Base-by-base conservation (phyloP, 192 early-diverging fungal genomes). In the Coemansia sp. region DNA sequence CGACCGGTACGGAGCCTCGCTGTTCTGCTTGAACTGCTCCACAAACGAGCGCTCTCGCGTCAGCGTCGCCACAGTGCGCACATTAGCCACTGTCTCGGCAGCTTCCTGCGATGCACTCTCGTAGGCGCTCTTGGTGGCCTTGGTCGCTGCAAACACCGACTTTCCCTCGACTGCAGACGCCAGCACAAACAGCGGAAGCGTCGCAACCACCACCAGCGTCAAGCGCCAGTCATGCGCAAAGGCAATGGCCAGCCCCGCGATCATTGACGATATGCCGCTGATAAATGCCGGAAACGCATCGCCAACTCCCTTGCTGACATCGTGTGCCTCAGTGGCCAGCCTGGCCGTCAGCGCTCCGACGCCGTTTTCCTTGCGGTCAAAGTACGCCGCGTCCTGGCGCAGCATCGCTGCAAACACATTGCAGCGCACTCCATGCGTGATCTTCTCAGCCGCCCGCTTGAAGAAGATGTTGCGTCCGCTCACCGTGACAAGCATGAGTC, bases 371-470 rank as follows among this genome's bases (percentile, higher is more conserved):
- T 88, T 86, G 11, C 86, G 69, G 73, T 97, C 95, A 74, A 95
- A 97, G 82, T 88, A 97, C 4, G 76, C 90, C 63, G 94, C 91
- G 32, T 95, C 91, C 73, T 97, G 95, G n/a, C 85, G 79, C 56
- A 95, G 65, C 59, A 97, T 89, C 19, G 89, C 79, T 2, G 74
- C 58, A 81, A 95, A 96, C 6, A 83, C 73, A 20, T 77, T 63
- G 46, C 80, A 81, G 42, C 95, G 89, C 32, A 93, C 70, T 0
- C 85, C 71, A 57, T 78, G 83, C 5, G 91, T 94, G 45, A 95
- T 82, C n/a, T 82, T 61, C 64, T 92, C 91, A 38, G 89, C 89
- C 6, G 85, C 75, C 17, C 88, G 70, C 43, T 83, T 71, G 62
- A 95, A 92, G 45, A 84, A 48, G 35, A 88, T 46, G 65, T 86